Conservation (phyloP, 305 asterid genomes). For the Lippia alba region DNA sequence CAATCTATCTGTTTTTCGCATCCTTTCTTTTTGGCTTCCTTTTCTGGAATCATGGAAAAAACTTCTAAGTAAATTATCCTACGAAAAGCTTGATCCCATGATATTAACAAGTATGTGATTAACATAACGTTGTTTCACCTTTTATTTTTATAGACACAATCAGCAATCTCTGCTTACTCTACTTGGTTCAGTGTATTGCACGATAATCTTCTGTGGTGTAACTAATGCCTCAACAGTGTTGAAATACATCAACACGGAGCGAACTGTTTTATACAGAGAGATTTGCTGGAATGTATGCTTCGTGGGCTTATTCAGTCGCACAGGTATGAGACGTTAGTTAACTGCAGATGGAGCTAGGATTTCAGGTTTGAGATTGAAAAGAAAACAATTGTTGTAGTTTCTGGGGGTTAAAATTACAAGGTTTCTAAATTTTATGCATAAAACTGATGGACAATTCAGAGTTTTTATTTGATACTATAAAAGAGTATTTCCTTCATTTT, state of each 20-base stretch:
- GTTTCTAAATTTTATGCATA: too few relatives aligned
- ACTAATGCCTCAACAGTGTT: slow-evolving; percentile 55
- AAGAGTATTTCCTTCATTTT: slow-evolving; percentile 21
- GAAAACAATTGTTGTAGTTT: too few relatives aligned
- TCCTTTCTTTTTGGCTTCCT: slow-evolving; percentile 53
- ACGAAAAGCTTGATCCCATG: background rate
- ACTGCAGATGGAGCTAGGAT: too few relatives aligned
- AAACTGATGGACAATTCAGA: too few relatives aligned
- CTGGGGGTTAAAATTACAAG: too few relatives aligned
- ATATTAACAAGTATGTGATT: background rate
- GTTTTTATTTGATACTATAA: background rate
- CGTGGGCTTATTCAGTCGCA: slow-evolving; percentile 64
- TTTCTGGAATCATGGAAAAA: slow-evolving; percentile 59
- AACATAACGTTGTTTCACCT: background rate
- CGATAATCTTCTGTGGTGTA: slow-evolving; percentile 58
- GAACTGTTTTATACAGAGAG: slow-evolving; percentile 63
- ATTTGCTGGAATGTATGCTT: slow-evolving; percentile 71
- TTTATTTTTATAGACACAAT: slow-evolving; percentile 43
- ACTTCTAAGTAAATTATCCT: slow-evolving; percentile 44
- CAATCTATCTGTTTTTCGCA: slow-evolving; percentile 41
- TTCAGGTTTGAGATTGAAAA: too few relatives aligned
- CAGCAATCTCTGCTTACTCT: slow-evolving; percentile 57
- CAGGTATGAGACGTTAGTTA: slow-evolving; percentile 43
- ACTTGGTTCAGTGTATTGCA: slow-evolving; percentile 51
- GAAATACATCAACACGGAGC: slow-evolving; percentile 55